Conservation (phyloP, 495 filamentous ascomycete species). For the Glarea lozoyensis region DNA sequence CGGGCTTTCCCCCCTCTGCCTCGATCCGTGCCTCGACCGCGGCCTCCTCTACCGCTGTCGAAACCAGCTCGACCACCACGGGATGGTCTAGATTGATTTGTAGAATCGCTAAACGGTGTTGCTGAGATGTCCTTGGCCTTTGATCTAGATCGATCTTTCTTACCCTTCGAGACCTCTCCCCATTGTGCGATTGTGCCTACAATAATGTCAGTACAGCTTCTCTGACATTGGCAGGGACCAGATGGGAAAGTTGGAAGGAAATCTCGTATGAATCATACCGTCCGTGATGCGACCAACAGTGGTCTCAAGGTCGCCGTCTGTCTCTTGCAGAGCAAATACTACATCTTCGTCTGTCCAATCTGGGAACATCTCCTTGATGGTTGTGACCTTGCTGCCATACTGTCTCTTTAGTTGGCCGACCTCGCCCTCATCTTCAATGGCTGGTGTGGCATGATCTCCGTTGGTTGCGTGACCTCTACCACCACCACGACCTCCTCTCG, state of each 20-base stretch:
- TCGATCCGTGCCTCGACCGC: conserved; percentile 65
- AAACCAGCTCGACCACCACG: conserved; percentile 61
- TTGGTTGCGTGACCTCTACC: conserved; percentile 48
- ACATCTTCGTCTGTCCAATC: conserved; percentile 90
- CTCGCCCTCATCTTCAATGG: conserved; percentile 80
- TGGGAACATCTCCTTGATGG: conserved; percentile 83
- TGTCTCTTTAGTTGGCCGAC: conserved; percentile 84
- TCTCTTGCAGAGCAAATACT: conserved; percentile 84
- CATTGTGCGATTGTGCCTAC: conserved; percentile 86
- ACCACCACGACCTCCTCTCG: conserved; percentile 62
- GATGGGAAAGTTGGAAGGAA: background rate
- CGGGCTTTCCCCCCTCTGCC: conserved; percentile 69
- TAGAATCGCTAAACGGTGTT: conserved; percentile 32
- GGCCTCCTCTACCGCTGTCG: conserved; percentile 55
- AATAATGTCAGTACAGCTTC: conserved; percentile 2
- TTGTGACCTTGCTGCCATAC: conserved; percentile 62
- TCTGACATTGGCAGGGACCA: background rate
- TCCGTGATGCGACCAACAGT: conserved; percentile 86
- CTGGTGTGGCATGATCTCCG: conserved; percentile 50
- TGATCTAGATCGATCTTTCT: conserved; percentile 70
- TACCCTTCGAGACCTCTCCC: conserved; percentile 90
- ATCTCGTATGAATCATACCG: conserved; percentile 47
- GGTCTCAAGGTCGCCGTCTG: conserved; percentile 74
- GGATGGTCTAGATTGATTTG: conserved; percentile 25
- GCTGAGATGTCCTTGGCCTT: conserved; percentile 68